phyloP scores from a whole-genome alignment of 208 protist species.

The Crithidia bombi region DNA sequence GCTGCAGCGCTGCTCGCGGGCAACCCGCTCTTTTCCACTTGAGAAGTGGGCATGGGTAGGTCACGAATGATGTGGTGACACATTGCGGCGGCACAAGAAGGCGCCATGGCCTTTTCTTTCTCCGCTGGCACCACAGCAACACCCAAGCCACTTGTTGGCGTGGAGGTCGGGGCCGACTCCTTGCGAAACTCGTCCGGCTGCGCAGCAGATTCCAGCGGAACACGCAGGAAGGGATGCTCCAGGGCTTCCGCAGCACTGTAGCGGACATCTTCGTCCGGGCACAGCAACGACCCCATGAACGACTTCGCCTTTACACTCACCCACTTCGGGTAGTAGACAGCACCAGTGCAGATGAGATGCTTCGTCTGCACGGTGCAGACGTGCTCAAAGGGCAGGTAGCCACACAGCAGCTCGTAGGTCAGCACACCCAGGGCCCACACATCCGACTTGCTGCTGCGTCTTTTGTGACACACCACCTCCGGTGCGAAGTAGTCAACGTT shows the following conservation, averaged over 20 bases:
- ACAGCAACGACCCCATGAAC: constrained; percentile 63
- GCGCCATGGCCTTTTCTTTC: not conserved
- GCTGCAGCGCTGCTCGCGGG: not conserved
- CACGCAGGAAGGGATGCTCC: constrained; percentile 57
- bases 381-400: constrained; percentile 56
- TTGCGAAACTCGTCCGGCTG: not conserved
- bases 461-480: constrained; percentile 82
- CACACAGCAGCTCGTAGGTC: constrained; percentile 63
- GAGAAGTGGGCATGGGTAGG: constrained; percentile 2
- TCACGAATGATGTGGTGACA: constrained; percentile 2
- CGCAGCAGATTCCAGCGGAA: not conserved
- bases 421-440: constrained; percentile 80
- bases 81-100: not conserved
- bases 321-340: constrained; percentile 34
- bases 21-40: constrained; percentile 1
- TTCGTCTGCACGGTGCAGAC: constrained; percentile 37
- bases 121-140: not conserved
- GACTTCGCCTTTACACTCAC: constrained; percentile 47
- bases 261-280: constrained; percentile 50
- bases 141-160: too few relatives aligned
- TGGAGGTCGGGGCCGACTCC: not conserved
- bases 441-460: constrained; percentile 60
- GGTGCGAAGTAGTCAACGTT: constrained; percentile 97
- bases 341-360: constrained; percentile 43
- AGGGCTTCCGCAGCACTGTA: constrained; percentile 51